Evolutionary conservation across 805 yeast genomes (phyloP).

Genomic region (Sungouiella thailandica): DNA sequence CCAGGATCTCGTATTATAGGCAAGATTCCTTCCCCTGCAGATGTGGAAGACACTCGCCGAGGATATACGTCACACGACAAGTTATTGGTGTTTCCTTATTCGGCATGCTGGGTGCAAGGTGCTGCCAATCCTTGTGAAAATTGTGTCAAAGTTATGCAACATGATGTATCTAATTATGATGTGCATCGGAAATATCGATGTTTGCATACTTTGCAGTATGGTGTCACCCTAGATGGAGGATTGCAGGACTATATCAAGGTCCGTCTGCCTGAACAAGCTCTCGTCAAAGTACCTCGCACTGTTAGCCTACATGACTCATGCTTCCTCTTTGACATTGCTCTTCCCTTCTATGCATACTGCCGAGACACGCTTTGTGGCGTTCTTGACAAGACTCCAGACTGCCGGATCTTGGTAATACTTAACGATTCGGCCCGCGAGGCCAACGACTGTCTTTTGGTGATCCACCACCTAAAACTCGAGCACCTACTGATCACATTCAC

Average conservation of each 20-base stretch:
- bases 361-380: slow-evolving; percentile 12
- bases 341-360: slow-evolving; percentile 31
- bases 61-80: slow-evolving; percentile 4
- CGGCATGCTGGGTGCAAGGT: slow-evolving; percentile 27
- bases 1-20: no score
- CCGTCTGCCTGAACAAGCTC: slow-evolving; percentile 18
- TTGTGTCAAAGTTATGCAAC: slow-evolving; percentile 11
- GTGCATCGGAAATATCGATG: slow-evolving; percentile 20
- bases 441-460: slow-evolving; percentile 35
- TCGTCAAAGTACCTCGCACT: slow-evolving; percentile 25
- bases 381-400: slow-evolving; percentile 3
- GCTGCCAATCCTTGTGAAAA: slow-evolving; percentile 14
- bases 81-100: slow-evolving; percentile 28
- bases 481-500: slow-evolving; percentile 12
- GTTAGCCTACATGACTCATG: slow-evolving; percentile 35
- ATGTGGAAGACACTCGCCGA: not conserved
- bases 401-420: slow-evolving; percentile 24
- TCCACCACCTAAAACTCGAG: slow-evolving; percentile 21
- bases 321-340: slow-evolving; percentile 27
- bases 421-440: slow-evolving; percentile 25
- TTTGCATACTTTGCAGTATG: slow-evolving; percentile 21
- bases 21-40: no score
- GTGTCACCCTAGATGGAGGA: slow-evolving; percentile 35
- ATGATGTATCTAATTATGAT: slow-evolving; percentile 5
- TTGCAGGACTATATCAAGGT: slow-evolving; percentile 33